phyloP scores from a whole-genome alignment of 2,329 filamentous ascomycete genomes.

The Neofusicoccum ribis region DNA sequence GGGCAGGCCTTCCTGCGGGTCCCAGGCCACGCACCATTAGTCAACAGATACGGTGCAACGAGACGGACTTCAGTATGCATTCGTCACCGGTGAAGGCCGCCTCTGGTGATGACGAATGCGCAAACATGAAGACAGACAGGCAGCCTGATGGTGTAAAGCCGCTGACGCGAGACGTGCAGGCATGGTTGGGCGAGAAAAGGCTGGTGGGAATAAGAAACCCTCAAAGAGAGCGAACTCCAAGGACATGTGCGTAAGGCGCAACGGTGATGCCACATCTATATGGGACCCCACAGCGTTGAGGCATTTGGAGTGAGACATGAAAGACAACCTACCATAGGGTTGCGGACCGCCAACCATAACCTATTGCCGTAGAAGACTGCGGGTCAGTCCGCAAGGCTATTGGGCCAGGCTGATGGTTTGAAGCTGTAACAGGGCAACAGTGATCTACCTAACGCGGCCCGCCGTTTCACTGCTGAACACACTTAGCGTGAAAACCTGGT shows the following conservation, averaged over 20 bases:
- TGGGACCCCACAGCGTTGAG: background rate
- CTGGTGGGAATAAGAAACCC: background rate
- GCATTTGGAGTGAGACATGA: conserved; percentile 3
- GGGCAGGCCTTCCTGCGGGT: background rate
- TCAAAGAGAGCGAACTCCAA: background rate
- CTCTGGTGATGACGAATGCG: background rate
- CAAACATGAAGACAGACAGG: background rate
- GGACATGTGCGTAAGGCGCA: background rate
- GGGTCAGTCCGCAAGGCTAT: background rate
- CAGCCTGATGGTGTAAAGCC: background rate
- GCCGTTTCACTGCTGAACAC: background rate
- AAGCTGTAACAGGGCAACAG: background rate
- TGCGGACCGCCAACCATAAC: background rate
- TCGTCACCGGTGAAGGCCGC: conserved; percentile 1
- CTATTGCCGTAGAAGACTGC: background rate
- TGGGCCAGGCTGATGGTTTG: background rate
- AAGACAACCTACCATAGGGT: background rate
- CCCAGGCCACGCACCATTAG: background rate
- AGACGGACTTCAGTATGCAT: background rate
- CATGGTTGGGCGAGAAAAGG: background rate
- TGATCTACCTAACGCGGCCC: conserved; percentile 2
- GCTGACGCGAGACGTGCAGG: background rate
- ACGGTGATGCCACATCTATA: background rate
- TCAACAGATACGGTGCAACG: background rate
- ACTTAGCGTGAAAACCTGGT: background rate